phyloP scores from a whole-genome alignment of 208 protist species.

The Trypanosomatidae sp. region DNA sequence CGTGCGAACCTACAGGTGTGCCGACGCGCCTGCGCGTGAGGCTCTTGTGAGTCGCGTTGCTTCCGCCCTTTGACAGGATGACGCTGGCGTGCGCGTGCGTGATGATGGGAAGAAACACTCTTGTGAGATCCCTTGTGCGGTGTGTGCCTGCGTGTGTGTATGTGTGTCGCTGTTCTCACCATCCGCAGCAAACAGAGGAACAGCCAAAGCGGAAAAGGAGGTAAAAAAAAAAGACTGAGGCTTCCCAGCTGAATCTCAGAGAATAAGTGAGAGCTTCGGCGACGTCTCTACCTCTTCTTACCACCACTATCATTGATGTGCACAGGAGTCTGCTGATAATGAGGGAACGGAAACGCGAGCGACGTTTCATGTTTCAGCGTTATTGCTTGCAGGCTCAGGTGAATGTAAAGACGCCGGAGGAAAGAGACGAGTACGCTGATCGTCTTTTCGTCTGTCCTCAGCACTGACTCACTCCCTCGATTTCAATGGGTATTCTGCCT shows the following conservation, averaged over 20 bases:
- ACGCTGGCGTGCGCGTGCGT: background rate
- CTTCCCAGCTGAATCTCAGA: background rate
- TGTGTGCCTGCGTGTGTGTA: background rate
- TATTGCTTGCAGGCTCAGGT: background rate
- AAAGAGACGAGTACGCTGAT: background rate
- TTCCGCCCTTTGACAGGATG: slow-evolving; percentile 19
- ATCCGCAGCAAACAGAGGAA: background rate
- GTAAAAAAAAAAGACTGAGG: background rate
- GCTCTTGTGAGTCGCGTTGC: slow-evolving; percentile 29
- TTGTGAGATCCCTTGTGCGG: background rate
- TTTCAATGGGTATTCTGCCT: background rate
- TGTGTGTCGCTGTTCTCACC: background rate
- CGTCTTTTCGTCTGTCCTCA: background rate
- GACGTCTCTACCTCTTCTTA: background rate
- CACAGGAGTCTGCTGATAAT: background rate
- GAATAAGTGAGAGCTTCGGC: background rate
- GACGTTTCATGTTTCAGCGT: background rate
- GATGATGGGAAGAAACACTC: background rate
- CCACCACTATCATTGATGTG: background rate
- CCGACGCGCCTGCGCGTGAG: slow-evolving; percentile 18
- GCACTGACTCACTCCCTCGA: background rate
- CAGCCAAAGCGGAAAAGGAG: background rate
- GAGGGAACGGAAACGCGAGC: background rate
- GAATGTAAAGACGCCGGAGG: too few relatives aligned
- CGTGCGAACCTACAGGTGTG: slow-evolving; percentile 30